Conservation (phyloP, 192 early-diverging fungal species). For the Mortierella antarctica region DNA sequence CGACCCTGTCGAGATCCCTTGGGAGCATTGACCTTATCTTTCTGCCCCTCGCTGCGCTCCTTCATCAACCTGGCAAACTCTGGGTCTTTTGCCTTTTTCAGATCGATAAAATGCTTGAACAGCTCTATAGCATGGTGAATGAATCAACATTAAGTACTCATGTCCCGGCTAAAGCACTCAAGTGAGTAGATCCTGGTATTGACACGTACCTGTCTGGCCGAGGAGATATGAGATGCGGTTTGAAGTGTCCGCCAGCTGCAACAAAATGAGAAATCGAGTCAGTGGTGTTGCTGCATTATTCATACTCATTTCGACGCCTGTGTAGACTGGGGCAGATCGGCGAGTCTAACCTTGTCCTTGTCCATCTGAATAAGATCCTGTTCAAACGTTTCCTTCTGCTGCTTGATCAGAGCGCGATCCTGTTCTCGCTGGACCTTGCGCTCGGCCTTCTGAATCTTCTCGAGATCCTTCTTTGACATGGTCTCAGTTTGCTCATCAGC, state of each 20-base stretch:
- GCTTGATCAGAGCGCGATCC: constrained; percentile 43
- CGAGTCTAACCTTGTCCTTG: constrained; percentile 32
- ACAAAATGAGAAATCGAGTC: background rate
- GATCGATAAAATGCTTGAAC: constrained; percentile 72
- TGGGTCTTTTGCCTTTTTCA: constrained; percentile 67
- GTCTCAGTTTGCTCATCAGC: constrained; percentile 23
- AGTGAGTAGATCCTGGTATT: background rate
- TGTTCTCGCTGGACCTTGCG: constrained; percentile 45
- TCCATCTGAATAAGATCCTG: constrained; percentile 41
- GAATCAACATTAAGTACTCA: background rate
- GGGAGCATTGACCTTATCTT: constrained; percentile 51
- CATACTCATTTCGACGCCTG: background rate
- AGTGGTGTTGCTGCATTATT: background rate
- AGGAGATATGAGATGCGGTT: constrained; percentile 51
- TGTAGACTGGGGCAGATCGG: no score
- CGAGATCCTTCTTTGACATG: constrained; percentile 35
- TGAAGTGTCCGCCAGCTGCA: constrained; percentile 44
- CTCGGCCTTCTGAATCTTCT: constrained; percentile 38
- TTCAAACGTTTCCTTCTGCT: constrained; percentile 49
- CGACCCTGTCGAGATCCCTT: constrained; percentile 81
- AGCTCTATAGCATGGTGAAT: constrained; percentile 47
- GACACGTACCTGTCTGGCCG: constrained; percentile 39
- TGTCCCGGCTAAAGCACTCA: no score
- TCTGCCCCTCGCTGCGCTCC: constrained; percentile 56
- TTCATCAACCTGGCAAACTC: constrained; percentile 61